A percentile compares a stretch with the other conserved stretches of the same genome.
These are phyloP conservation scores for Picea mariana DNA, from an alignment of 83 land plant species.

Conservation along the genomic window DNA sequence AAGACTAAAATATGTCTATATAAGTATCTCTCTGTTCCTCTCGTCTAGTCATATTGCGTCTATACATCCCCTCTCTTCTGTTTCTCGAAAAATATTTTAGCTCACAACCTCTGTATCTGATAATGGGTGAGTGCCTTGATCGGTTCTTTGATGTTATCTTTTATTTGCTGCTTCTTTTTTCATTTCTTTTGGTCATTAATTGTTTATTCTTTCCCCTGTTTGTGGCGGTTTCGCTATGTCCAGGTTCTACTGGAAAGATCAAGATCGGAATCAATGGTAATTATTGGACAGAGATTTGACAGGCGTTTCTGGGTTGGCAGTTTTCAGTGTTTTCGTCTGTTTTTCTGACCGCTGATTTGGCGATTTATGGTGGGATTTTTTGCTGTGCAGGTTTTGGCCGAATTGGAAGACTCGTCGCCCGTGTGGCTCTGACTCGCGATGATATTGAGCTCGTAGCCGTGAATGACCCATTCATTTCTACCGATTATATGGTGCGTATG, in stretches of 20 bases:
- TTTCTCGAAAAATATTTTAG: background rate
- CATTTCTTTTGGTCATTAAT: background rate
- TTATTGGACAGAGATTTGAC: background rate
- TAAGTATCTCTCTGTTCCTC: background rate
- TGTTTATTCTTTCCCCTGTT: background rate
- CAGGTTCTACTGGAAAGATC: slow-evolving; percentile 31
- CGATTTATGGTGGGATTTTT: background rate
- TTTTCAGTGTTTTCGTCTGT: background rate
- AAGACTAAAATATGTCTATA: background rate
- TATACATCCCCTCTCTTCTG: no score
- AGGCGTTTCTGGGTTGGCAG: background rate
- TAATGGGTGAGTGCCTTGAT: background rate
- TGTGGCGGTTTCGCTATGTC: background rate
- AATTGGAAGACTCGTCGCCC: slow-evolving; percentile 46
- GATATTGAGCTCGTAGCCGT: slow-evolving; percentile 58
- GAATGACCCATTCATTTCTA: slow-evolving; percentile 50
- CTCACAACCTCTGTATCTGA: background rate
- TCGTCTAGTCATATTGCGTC: background rate
- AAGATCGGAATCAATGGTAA: slow-evolving; percentile 36
- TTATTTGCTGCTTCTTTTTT: no score
- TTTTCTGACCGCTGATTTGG: background rate
- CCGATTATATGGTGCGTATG: slow-evolving; percentile 44
- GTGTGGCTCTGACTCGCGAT: slow-evolving; percentile 41
- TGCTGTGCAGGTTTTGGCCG: slow-evolving; percentile 37
- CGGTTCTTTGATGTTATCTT: no score